Evolutionary conservation across 305 asterid genomes (phyloP).

Genomic region (Fraxinus baroniana): DNA sequence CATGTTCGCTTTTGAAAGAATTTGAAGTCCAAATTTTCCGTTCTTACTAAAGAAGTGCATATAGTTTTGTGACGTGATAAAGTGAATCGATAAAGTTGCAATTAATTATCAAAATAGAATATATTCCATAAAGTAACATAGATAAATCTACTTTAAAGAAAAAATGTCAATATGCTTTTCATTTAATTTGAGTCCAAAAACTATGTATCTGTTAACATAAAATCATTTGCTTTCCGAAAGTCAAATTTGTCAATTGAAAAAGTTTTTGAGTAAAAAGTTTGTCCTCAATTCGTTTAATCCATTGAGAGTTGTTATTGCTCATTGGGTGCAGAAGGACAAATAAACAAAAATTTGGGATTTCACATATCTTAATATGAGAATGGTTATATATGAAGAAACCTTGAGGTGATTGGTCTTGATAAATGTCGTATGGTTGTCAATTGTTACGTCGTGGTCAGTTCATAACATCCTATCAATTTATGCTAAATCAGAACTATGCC

Average conservation of each 20-base stretch:
- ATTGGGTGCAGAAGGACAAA: neutral
- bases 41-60: neutral
- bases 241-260: neutral
- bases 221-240: no score
- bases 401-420: neutral
- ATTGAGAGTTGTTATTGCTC: neutral
- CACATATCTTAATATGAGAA: neutral
- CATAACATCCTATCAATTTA: neutral
- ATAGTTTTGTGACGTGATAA: neutral
- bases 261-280: neutral
- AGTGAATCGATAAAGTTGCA: neutral
- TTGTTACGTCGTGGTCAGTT: neutral
- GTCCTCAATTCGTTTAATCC: neutral
- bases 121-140: neutral
- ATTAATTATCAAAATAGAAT: neutral
- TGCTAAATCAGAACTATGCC: neutral
- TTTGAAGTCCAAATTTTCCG: neutral
- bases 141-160: neutral
- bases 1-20: neutral
- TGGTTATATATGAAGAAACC: neutral
- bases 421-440: neutral
- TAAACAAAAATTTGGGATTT: neutral
- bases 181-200: neutral
- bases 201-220: neutral
- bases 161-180: neutral